Base-by-base conservation (phyloP, 129 eudicot species). In the Centrapalus pauciflorus region DNA sequence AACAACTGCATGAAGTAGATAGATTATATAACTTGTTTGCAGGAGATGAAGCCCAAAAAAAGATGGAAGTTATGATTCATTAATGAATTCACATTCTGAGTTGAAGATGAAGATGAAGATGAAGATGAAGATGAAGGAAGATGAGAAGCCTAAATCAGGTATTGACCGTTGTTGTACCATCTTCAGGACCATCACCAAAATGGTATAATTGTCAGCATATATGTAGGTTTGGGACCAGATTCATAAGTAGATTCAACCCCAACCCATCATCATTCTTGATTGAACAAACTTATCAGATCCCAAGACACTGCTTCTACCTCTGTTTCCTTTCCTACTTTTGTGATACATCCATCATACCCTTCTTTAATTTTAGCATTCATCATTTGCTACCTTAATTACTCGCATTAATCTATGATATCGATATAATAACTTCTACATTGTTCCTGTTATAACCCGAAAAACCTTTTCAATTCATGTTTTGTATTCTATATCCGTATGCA, bases 241-340 rank as follows among this genome's bases (percentile, higher is more conserved):
- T 58, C 17, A 34, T 29, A 24, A 32, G 48, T 60, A 60, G 49
- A 60, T 60, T 60, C 49, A 60, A 33, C 66, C 49, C 30, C 64
- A 29, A 56, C 64, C 51, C 10, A 60, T 60, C 37, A 30, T 58
- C 25, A 27, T 57, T 57, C 29, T 28, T 29, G 66, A 34, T 60
- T 60, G 29, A 60, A 60, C 28, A n/a, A 60, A 59, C n/a, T 9
- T 30, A 32, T 59, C 66, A 57, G 29, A 51, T 51, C 58, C 58
- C 58, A 51, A 51, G 28, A 21, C 30, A 4, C 37, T 55, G 20
- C 61, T 26, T 55, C 19, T 55, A 26, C 20, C 61, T 26, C 61
- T 55, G 37, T 55, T 55, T 8, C 12, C 12, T 55, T 55, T 25
- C n/a, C 61, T 8, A 13, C 12, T 55, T 25, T 55, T 55, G 34